phyloP scores from a whole-genome alignment of 1,284 basidiomycete genomes.

The Cryptococcus sp. region DNA sequence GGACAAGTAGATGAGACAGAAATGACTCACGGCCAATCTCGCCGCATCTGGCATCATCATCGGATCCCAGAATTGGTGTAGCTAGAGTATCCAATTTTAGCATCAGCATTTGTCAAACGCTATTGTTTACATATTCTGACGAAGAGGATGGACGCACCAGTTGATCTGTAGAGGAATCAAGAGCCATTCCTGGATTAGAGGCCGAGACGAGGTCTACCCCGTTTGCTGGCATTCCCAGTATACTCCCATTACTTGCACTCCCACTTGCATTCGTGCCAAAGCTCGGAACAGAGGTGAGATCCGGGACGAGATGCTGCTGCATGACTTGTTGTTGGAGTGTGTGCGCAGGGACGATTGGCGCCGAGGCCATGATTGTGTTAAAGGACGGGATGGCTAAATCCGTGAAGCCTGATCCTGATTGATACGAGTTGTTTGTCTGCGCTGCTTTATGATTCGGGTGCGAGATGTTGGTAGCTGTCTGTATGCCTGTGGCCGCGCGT shows the following conservation, averaged over 20 bases:
- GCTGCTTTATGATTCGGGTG: not conserved
- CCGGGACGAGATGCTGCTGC: slow-evolving; percentile 19
- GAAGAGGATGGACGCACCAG: slow-evolving; percentile 15
- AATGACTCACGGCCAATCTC: slow-evolving; percentile 12
- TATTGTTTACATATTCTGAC: not conserved
- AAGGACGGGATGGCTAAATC: not conserved
- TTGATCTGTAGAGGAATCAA: slow-evolving; percentile 17
- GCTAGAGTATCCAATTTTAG: not conserved
- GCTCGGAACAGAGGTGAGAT: not conserved
- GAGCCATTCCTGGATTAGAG: not conserved
- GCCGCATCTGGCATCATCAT: slow-evolving; percentile 19
- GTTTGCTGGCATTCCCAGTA: not conserved
- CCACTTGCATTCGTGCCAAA: not conserved
- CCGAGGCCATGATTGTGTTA: not conserved
- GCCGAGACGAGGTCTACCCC: not conserved
- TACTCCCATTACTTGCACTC: not conserved
- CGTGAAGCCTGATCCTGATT: not conserved
- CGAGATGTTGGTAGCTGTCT: slow-evolving; percentile 19
- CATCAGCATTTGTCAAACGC: not conserved
- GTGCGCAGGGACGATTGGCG: slow-evolving; percentile 1
- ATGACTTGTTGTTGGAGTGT: slow-evolving; percentile 13
- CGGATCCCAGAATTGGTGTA: slow-evolving; percentile 30
- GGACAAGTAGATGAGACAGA: too few species aligned
- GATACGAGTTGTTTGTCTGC: not conserved
- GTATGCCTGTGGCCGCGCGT: slow-evolving; percentile 13